Conservation (phyloP, 1,284 basidiomycete genomes). For the Bjerkandera adusta region DNA sequence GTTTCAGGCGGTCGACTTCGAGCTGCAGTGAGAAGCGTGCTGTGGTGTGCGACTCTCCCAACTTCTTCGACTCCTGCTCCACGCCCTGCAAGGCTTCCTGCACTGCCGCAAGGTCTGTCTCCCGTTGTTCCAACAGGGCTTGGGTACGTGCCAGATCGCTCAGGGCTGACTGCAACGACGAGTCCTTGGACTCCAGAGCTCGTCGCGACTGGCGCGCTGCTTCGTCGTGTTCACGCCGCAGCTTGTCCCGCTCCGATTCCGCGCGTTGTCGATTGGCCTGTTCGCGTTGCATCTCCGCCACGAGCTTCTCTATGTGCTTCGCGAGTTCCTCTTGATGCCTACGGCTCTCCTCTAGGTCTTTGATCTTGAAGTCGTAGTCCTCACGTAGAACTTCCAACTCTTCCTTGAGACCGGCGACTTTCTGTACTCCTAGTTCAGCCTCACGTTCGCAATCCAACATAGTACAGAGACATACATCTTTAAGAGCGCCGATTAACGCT, state of each 20-base stretch:
- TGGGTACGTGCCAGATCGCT: slow-evolving; percentile 62
- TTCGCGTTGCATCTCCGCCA: slow-evolving; percentile 59
- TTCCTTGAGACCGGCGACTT: slow-evolving; percentile 58
- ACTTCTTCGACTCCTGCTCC: slow-evolving; percentile 68
- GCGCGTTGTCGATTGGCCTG: slow-evolving; percentile 54
- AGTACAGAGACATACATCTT: slow-evolving; percentile 58
- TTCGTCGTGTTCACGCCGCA: slow-evolving; percentile 57
- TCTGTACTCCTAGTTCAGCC: slow-evolving; percentile 49
- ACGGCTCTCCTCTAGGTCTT: slow-evolving; percentile 61
- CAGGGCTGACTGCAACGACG: slow-evolving; percentile 58
- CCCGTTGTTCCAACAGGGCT: slow-evolving; percentile 61
- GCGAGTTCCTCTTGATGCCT: slow-evolving; percentile 75
- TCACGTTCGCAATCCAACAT: not conserved
- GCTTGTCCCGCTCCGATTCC: slow-evolving; percentile 53
- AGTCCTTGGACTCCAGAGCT: slow-evolving; percentile 63
- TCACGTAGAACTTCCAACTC: slow-evolving; percentile 63
- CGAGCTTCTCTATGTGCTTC: slow-evolving; percentile 71
- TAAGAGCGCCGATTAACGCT: slow-evolving; percentile 68
- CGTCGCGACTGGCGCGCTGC: slow-evolving; percentile 58
- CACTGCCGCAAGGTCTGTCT: slow-evolving; percentile 71
- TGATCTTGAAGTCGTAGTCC: slow-evolving; percentile 55
- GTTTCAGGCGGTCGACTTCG: slow-evolving; percentile 85
- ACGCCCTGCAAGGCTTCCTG: slow-evolving; percentile 68
- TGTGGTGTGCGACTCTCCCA: slow-evolving; percentile 80
- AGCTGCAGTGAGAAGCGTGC: slow-evolving; percentile 88